Conservation (phyloP, 169 alveolate genomes). For the Eimeria necatrix region DNA sequence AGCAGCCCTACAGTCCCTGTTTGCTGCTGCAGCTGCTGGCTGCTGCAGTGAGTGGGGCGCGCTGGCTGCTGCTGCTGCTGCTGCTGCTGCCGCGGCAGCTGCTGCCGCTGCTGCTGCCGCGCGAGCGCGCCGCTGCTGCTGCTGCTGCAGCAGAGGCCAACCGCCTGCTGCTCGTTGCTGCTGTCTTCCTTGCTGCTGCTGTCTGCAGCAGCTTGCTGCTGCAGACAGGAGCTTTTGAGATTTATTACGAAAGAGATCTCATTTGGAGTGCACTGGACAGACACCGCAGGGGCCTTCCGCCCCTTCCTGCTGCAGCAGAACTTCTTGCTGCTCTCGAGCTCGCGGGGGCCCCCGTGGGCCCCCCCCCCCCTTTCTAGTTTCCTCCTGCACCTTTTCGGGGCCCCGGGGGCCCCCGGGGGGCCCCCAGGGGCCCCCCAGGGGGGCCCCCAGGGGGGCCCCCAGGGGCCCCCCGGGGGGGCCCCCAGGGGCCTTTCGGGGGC, state of each 20-base stretch:
- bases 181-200: constrained; percentile 32
- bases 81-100: constrained; percentile 62
- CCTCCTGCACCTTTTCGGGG: background rate
- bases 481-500: background rate
- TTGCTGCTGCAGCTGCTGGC: constrained; percentile 37
- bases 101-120: constrained; percentile 9
- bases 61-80: constrained; percentile 58
- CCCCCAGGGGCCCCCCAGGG: too few species aligned
- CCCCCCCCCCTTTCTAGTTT: too few species aligned
- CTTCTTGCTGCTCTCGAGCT: constrained; percentile 9
- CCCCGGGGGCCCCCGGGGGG: too few species aligned
- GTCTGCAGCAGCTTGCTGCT: constrained; percentile 31
- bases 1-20: constrained; percentile 13
- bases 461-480: background rate
- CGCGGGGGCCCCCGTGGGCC: constrained; percentile 30
- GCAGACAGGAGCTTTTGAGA: constrained; percentile 70
- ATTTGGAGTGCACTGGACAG: constrained; percentile 66
- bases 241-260: constrained; percentile 30
- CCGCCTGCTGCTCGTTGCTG: constrained; percentile 29
- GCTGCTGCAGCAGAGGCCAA: constrained; percentile 49
- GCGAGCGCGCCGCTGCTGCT: background rate
- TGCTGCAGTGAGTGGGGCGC: background rate
- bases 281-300: background rate
- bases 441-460: background rate
- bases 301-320: constrained; percentile 48